phyloP scores from a whole-genome alignment of 1,284 basidiomycete genomes.

The Puccinia sorghi region DNA sequence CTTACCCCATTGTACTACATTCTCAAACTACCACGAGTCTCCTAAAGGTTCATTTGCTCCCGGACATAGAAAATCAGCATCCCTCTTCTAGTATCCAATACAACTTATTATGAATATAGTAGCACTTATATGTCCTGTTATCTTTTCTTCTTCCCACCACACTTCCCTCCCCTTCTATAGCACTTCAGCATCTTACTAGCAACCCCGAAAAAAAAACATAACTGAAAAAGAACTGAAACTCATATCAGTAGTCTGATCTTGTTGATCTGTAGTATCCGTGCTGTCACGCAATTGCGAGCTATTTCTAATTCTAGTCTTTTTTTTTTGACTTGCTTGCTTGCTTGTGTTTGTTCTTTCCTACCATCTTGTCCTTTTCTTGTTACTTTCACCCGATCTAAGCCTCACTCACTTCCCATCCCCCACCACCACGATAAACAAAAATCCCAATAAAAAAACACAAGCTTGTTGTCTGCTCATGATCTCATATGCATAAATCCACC shows the following conservation, averaged over 20 bases:
- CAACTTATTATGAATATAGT: slow-evolving; percentile 4
- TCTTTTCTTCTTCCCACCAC: neutral
- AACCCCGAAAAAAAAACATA: slow-evolving; percentile 4
- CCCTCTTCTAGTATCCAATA: slow-evolving; percentile 1
- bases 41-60: slow-evolving; percentile 10
- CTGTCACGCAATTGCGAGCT: neutral
- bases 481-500: too few relatives aligned
- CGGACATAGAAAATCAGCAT: slow-evolving; percentile 30
- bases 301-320: neutral
- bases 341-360: neutral
- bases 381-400: neutral
- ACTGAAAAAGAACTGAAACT: neutral
- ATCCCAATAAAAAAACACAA: neutral
- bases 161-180: neutral
- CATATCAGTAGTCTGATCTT: neutral
- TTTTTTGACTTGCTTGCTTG: neutral
- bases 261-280: slow-evolving; percentile 7
- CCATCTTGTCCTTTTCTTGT: neutral
- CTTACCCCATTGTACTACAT: slow-evolving; percentile 19
- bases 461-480: neutral
- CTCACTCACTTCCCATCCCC: neutral
- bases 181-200: slow-evolving; percentile 9
- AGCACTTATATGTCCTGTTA: slow-evolving; percentile 7
- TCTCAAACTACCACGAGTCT: neutral
- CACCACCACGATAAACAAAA: neutral